Percentiles rank a stretch among this genome's conserved stretches.
These are phyloP conservation scores for Nyctanthes arbortristis DNA, from an alignment of 257 asterid genomes.

Conservation along the genomic window DNA sequence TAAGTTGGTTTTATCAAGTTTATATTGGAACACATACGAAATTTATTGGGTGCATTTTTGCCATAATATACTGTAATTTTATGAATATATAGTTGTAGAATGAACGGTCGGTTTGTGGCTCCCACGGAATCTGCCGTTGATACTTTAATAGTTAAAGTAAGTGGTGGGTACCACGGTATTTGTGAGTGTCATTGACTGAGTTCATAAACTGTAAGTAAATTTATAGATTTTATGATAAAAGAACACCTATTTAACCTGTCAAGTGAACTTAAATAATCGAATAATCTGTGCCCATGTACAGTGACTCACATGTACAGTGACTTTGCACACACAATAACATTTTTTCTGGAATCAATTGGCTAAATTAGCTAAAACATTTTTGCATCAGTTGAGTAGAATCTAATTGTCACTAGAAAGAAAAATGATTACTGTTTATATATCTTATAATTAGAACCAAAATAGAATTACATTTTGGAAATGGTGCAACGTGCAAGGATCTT, in stretches of 20 bases:
- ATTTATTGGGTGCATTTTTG: not conserved
- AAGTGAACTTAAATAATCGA: not conserved
- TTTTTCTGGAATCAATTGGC: constrained; percentile 52
- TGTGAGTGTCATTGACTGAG: no score
- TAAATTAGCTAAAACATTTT: constrained; percentile 15
- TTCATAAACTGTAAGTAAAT: no score
- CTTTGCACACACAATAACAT: constrained; percentile 85
- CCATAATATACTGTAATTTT: no score
- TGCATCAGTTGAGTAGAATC: constrained; percentile 20
- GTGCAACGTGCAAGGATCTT: constrained; percentile 1
- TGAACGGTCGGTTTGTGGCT: no score
- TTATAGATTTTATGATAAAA: no score
- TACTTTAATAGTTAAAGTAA: no score
- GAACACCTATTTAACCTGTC: no score
- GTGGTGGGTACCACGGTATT: no score
- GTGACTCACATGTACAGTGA: no score
- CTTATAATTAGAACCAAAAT: constrained; percentile 10
- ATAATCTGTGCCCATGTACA: not conserved
- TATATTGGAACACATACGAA: not conserved
- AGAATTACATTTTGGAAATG: constrained; percentile 2
- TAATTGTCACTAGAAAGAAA: not conserved
- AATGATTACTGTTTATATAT: constrained; percentile 2
- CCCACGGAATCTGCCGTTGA: no score
- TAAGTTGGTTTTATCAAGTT: not conserved
- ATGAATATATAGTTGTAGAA: no score